phyloP scores from a whole-genome alignment of 805 yeast genomes.

The Wickerhamiella spandovensis region DNA sequence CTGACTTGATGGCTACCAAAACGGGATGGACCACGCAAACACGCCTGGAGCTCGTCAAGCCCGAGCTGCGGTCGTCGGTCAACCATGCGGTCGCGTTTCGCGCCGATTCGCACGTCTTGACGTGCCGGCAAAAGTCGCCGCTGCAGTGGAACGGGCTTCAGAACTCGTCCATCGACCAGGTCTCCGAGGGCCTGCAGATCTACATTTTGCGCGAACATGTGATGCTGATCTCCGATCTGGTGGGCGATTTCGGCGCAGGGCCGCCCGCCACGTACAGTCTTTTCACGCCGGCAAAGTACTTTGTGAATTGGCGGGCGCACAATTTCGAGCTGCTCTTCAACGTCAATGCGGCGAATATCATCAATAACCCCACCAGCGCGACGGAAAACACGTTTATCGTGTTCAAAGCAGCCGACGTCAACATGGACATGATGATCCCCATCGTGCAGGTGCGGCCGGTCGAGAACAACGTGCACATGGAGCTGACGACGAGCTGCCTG shows the following conservation, averaged over 20 bases:
- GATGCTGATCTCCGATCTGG: constrained; percentile 53
- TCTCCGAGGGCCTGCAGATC: constrained; percentile 39
- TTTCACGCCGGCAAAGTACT: constrained; percentile 60
- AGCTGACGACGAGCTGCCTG: constrained; percentile 36
- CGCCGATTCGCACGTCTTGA: constrained; percentile 43
- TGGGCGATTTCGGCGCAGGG: constrained; percentile 66
- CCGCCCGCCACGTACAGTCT: constrained; percentile 50
- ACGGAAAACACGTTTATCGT: constrained; percentile 67
- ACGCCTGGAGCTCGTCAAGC: constrained; percentile 33
- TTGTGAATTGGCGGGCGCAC: constrained; percentile 43
- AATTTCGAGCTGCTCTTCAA: constrained; percentile 55
- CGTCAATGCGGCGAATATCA: constrained; percentile 76
- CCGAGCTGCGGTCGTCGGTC: constrained; percentile 68
- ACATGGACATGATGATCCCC: constrained; percentile 42
- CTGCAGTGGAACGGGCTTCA: constrained; percentile 71
- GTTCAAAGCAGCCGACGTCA: constrained; percentile 48
- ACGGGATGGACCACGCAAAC: constrained; percentile 44
- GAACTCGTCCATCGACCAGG: constrained; percentile 48
- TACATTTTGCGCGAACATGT: constrained; percentile 76
- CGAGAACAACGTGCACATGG: constrained; percentile 14
- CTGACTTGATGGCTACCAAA: constrained; percentile 36
- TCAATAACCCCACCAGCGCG: constrained; percentile 77
- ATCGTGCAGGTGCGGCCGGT: constrained; percentile 28
- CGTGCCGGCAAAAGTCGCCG: constrained; percentile 55
- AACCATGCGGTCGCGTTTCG: constrained; percentile 71